phyloP scores from a whole-genome alignment of 208 protist genomes.

The Trypanosoma mega region DNA sequence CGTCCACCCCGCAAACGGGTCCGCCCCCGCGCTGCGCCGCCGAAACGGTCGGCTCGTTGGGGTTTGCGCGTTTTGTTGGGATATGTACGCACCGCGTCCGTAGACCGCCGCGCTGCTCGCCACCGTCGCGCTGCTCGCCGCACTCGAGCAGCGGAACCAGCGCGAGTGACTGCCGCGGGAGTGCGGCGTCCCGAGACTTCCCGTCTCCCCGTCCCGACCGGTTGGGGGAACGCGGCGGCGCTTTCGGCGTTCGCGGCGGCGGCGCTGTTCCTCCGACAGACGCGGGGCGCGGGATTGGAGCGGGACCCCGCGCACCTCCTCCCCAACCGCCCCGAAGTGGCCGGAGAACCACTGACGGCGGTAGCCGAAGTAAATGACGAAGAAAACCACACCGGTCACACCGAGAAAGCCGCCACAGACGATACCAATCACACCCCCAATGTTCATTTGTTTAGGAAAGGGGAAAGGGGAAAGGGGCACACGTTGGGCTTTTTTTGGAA shows the following conservation, averaged over 20 bases:
- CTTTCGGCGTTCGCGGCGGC: constrained; percentile 4
- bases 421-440: too few species aligned
- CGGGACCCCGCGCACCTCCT: constrained; percentile 32
- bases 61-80: neutral
- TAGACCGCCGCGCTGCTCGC: constrained; percentile 29
- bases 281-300: constrained; percentile 33
- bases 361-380: neutral
- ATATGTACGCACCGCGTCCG: constrained; percentile 34
- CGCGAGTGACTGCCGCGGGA: neutral
- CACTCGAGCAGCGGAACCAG: constrained; percentile 1
- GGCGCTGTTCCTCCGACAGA: constrained; percentile 26
- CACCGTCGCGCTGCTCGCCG: constrained; percentile 10
- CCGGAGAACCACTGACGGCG: neutral
- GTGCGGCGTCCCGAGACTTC: neutral
- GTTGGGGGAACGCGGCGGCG: neutral
- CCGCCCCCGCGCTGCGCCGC: neutral
- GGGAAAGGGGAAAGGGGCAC: too few species aligned
- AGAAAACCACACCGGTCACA: constrained; percentile 29
- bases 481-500: too few species aligned
- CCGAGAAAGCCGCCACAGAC: too few species aligned
- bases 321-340: neutral
- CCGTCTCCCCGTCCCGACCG: neutral
- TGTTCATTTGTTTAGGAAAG: too few species aligned
- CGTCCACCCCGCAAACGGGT: neutral
- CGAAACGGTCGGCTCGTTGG: neutral